A percentile compares a stretch with the other conserved stretches of the same genome.
Evolutionary conservation across 805 yeast species (phyloP).

Genomic region (Barnettozyma populi): DNA sequence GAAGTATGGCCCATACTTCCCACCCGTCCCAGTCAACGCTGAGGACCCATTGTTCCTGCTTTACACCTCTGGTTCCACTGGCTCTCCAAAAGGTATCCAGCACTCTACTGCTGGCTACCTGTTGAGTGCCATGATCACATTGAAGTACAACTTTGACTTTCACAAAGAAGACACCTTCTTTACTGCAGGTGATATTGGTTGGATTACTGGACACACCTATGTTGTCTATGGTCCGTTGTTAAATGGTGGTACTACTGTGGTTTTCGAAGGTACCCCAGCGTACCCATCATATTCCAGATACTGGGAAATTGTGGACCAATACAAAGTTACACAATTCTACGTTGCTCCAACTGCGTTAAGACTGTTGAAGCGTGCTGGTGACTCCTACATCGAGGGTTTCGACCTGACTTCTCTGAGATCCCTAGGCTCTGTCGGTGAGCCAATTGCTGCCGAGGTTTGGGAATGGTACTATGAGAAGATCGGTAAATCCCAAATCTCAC

Average conservation of each 20-base stretch:
- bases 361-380: constrained; percentile 71
- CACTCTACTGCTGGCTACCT: constrained; percentile 80
- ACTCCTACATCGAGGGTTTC: constrained; percentile 50
- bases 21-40: constrained; percentile 72
- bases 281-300: constrained; percentile 76
- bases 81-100: constrained; percentile 83
- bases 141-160: constrained; percentile 71
- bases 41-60: constrained; percentile 79
- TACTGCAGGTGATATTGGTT: constrained; percentile 89
- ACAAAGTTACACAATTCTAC: constrained; percentile 72
- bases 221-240: constrained; percentile 77
- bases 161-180: constrained; percentile 70
- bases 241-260: constrained; percentile 72
- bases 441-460: constrained; percentile 83
- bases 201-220: constrained; percentile 88
- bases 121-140: constrained; percentile 66
- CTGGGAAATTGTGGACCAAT: constrained; percentile 70
- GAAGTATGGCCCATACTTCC: constrained; percentile 61
- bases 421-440: constrained; percentile 82
- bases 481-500: constrained; percentile 63
- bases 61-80: constrained; percentile 85
- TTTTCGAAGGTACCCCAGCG: constrained; percentile 85
- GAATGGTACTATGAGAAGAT: constrained; percentile 75
- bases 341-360: constrained; percentile 84
- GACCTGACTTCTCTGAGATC: constrained; percentile 62